These are phyloP conservation scores for Solanum microdontum DNA, from an alignment of 257 asterid species.

Conservation along the genomic window DNA sequence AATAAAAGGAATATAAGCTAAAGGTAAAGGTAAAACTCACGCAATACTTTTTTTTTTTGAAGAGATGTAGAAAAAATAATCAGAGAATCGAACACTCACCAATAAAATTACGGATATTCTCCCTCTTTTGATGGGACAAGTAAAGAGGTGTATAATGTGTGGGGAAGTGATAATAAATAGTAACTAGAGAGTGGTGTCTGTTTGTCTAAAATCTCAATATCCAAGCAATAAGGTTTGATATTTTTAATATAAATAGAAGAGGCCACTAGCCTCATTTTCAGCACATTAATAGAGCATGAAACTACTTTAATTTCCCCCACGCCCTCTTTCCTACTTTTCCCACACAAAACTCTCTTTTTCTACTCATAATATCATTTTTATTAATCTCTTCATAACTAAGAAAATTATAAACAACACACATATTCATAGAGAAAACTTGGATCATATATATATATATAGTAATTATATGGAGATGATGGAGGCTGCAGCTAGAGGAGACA, in stretches of 20 bases:
- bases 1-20: not conserved
- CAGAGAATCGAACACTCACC: not conserved
- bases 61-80: too few relatives aligned
- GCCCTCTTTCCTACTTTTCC: not conserved
- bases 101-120: too few relatives aligned
- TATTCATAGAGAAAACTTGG: not conserved
- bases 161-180: not conserved
- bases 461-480: conserved; percentile 34
- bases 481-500: conserved; percentile 8
- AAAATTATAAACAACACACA: not conserved
- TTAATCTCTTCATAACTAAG: not conserved
- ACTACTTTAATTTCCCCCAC: not conserved
- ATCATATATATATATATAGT: too few relatives aligned
- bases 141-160: not conserved
- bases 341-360: not conserved
- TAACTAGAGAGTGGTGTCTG: not conserved
- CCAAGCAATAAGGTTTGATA: not conserved
- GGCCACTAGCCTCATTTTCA: not conserved
- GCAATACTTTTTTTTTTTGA: not conserved
- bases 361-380: not conserved
- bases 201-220: not conserved
- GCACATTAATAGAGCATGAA: not conserved
- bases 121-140: not conserved
- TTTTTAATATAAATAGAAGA: not conserved
- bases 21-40: not conserved